phyloP scores from a whole-genome alignment of 2,329 filamentous ascomycete genomes.

The Alternaria gansuensis region DNA sequence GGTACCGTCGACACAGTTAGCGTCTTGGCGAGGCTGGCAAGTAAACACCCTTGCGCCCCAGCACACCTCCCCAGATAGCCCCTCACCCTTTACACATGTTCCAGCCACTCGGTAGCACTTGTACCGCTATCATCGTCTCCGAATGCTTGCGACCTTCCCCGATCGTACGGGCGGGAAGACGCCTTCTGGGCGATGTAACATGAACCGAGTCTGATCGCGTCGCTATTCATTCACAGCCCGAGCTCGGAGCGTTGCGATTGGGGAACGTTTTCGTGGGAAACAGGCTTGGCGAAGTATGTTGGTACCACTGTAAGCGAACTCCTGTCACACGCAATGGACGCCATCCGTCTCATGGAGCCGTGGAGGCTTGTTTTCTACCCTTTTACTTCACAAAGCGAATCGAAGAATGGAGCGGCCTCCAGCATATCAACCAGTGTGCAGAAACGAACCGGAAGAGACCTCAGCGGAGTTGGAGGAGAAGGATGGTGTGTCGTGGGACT shows the following conservation, averaged over 20 bases:
- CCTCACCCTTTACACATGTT: conserved; percentile 25
- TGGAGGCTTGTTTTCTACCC: conserved; percentile 9
- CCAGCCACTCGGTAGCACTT: conserved; percentile 32
- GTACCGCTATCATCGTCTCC: conserved; percentile 34
- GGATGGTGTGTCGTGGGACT: conserved; percentile 36
- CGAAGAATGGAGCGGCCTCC: conserved; percentile 37
- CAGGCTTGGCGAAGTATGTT: conserved; percentile 19
- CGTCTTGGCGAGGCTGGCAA: conserved; percentile 36
- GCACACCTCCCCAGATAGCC: conserved; percentile 30
- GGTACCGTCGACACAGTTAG: conserved; percentile 31
- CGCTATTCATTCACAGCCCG: conserved; percentile 38
- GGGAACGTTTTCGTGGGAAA: conserved; percentile 13
- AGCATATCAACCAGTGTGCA: conserved; percentile 39
- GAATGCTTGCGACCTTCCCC: conserved; percentile 38
- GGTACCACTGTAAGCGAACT: conserved; percentile 19
- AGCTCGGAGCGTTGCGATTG: conserved; percentile 30
- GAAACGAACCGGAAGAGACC: conserved; percentile 35
- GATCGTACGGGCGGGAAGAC: conserved; percentile 25
- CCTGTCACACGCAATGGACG: conserved; percentile 14
- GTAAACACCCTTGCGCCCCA: conserved; percentile 28
- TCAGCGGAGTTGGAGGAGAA: conserved; percentile 35
- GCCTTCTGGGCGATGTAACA: conserved; percentile 26
- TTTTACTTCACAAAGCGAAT: conserved; percentile 6
- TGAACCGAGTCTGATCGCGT: conserved; percentile 21
- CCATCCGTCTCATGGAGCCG: conserved; percentile 9